phyloP scores from a whole-genome alignment of 116 monocot genomes.

The Dioscorea cayenensis region DNA sequence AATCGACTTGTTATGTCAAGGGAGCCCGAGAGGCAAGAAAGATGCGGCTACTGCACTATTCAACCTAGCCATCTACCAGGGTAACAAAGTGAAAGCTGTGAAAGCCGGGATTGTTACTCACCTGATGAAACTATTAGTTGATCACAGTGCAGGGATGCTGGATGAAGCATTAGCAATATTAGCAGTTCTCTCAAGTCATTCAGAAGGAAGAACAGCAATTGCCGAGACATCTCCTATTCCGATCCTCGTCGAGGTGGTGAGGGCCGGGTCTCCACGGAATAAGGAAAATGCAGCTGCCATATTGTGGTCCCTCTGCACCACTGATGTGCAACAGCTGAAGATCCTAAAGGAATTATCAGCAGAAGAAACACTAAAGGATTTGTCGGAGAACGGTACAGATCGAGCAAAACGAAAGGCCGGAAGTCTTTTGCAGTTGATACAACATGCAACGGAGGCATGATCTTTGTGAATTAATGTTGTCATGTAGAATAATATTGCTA shows the following conservation, averaged over 20 bases:
- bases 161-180: slow-evolving; percentile 78
- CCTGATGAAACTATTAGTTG: slow-evolving; percentile 52
- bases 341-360: slow-evolving; percentile 43
- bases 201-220: slow-evolving; percentile 48
- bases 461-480: no score
- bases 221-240: slow-evolving; percentile 27
- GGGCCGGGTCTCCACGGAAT: slow-evolving; percentile 45
- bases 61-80: slow-evolving; percentile 62
- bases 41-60: slow-evolving; percentile 82
- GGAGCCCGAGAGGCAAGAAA: slow-evolving; percentile 85
- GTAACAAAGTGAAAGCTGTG: slow-evolving; percentile 71
- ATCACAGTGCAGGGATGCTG: slow-evolving; percentile 67
- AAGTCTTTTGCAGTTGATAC: slow-evolving; percentile 52
- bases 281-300: slow-evolving; percentile 70
- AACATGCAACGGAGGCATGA: slow-evolving; percentile 7
- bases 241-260: slow-evolving; percentile 45
- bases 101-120: slow-evolving; percentile 58
- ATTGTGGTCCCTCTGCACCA: slow-evolving; percentile 48
- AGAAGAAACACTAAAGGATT: slow-evolving; percentile 65
- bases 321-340: slow-evolving; percentile 26
- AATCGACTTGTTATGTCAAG: slow-evolving; percentile 61
- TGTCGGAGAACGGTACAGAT: slow-evolving; percentile 57
- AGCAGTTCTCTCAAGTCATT: slow-evolving; percentile 49
- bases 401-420: slow-evolving; percentile 82
- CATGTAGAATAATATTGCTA: no score